phyloP scores from a whole-genome alignment of 2,329 filamentous ascomycete genomes.

The Bipolaris sorokiniana region DNA sequence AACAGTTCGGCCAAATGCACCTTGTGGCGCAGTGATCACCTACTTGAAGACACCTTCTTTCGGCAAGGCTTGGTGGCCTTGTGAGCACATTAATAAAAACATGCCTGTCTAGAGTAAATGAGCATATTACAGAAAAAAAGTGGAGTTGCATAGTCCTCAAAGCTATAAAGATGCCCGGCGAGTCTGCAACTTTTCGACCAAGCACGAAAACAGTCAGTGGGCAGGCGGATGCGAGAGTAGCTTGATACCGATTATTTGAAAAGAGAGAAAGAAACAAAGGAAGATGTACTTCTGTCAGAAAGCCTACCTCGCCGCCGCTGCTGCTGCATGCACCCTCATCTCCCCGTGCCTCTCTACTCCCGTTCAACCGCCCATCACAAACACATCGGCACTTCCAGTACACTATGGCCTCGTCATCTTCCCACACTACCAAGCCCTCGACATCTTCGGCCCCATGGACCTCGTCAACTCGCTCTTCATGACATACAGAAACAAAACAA shows the following conservation, averaged over 20 bases:
- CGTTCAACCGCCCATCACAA: slow-evolving; percentile 23
- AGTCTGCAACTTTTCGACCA: no score
- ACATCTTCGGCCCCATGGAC: slow-evolving; percentile 55
- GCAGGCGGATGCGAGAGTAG: no score
- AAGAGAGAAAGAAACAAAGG: not conserved
- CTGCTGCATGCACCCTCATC: slow-evolving; percentile 20
- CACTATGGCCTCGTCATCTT: slow-evolving; percentile 35
- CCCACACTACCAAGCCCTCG: slow-evolving; percentile 37
- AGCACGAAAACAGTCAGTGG: no score
- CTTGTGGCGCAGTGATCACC: not conserved
- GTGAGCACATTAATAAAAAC: slow-evolving; percentile 2
- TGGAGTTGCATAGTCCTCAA: not conserved
- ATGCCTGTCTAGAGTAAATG: not conserved
- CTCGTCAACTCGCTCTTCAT: slow-evolving; percentile 47
- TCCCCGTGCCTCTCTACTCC: slow-evolving; percentile 17
- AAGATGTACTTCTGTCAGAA: not conserved
- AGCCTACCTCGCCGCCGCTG: not conserved
- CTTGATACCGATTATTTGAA: no score
- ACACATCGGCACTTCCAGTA: slow-evolving; percentile 30
- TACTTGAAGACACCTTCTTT: not conserved
- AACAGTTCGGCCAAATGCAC: not conserved
- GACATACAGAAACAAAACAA: slow-evolving; percentile 27
- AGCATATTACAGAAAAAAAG: not conserved
- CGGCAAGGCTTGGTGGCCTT: not conserved
- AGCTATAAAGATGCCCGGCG: no score